Evolutionary conservation across 306 rosid species (phyloP), one percentile per base, ranked within the genome.

Genomic region (Hippophae gyantsensis): DNA sequence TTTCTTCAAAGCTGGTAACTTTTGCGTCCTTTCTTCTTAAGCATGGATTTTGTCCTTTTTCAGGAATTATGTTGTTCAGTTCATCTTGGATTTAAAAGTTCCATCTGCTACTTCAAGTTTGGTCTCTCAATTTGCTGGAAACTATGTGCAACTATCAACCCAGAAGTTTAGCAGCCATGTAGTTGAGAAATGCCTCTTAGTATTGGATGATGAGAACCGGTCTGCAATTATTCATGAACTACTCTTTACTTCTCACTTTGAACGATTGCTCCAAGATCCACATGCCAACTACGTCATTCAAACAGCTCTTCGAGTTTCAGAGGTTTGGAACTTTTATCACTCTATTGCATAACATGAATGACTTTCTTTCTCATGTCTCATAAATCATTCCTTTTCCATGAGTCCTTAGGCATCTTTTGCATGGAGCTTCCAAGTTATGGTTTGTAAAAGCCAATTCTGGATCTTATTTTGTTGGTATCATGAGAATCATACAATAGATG

Each of bases 131-230:
- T 81, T 82, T 56, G 74, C 78, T 52, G 89, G 86, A 26, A 79
- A 76, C 58, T 86, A 71, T 51, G 76, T 62, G 26, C 72, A 69
- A 57, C 68, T 86, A 60, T 82, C 94, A 9, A 75, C 44, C 43
- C 89, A 86, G 76, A 86, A 82, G 80, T 86, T 76, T 66, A 72
- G 94, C 65, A 86, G 94, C 62, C 88, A 82, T 48, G 94, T 86
- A 69, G 75, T 86, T 54, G 89, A 86, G 74, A 86, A 78, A 78
- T 86, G 89, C 60, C 82, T 78, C 13, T 40, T 10, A 44, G 61
- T 56, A 32, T 69, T 81, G 9, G 45, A 72, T n/a, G 70, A 76
- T n/a, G 79, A 64, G 61, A 41, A 56, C 26, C 81, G 63, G 42
- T 42, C 81, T 7, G 74, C 69, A 66, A 43, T 86, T 38, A 55